Percentiles rank a stretch among this genome's conserved stretches.
Conservation (phyloP, 306 rosid species). For the Cucumis sativus region Cucumber_9930_V3 NC_026657.2:30673501-30674000, state of each 20-base stretch:
- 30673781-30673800: conserved; percentile 35
- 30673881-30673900: conserved; percentile 35
- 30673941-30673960: background rate
- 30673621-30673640: conserved; percentile 39
- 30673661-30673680: conserved; percentile 36
- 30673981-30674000: conserved; percentile 15
- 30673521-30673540: conserved; percentile 26
- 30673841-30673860: conserved; percentile 31
- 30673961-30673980: background rate
- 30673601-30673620: conserved; percentile 19
- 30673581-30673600: background rate
- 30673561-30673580: background rate
- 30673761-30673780: conserved; percentile 36
- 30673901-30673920: conserved; percentile 16
- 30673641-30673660: conserved; percentile 44
- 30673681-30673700: conserved; percentile 37
- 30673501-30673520: conserved; percentile 31
- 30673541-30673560: background rate
- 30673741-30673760: conserved; percentile 48
- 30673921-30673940: background rate
- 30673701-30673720: conserved; percentile 45
- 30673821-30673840: conserved; percentile 36
- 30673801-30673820: conserved; percentile 40
- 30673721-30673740: conserved; percentile 40
- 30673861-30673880: conserved; percentile 29